Evolutionary conservation across 305 asterid species (phyloP), one percentile per base, ranked within the genome.

Genomic region (Coffea humblotiana): DNA sequence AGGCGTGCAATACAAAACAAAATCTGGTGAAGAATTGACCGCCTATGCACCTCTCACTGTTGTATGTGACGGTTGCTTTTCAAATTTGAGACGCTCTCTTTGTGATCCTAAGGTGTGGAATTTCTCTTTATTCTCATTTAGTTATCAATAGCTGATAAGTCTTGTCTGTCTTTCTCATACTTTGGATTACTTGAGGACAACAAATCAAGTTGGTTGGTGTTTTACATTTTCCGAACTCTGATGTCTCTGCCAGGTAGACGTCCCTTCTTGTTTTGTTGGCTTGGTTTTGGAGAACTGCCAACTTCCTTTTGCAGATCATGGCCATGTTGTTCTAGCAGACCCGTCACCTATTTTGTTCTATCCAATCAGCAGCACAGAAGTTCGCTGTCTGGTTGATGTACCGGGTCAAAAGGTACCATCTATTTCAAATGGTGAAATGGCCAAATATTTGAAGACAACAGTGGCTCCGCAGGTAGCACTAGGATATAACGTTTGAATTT

Each of bases 381-480:
- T 93, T 27, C 96, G 98, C 21, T 95, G 98, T 63, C 81, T 95
- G 73, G 98, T 95, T 65, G 98, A 95, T 79, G 90, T 95, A 61
- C 98, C 98, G 11, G 98, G 98, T 80, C 91, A 92, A 81, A 93
- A 89, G 82, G 94, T 95, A 68, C 98, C 98, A 58, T 93, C 97
- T 27, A 75, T 90, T 69, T 88, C 93, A 12, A 93, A 86, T 63
- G 98, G 98, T 2, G 95, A 95, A 82, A 89, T 95, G 98, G 91
- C 89, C 71, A 85, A 88, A 54, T 92, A 93, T 82, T 86, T 95
- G 91, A 95, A 91, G 88, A 89, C 84, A 0, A 82, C 83, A 8
- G 91, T 95, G 61, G 96, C 98, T 86, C 97, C 98, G 49, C 98
- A 95, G 94, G 98, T 93, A 83, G 58, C 16, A 60, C 7, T 11